Evolutionary conservation across 441 rosid genomes (phyloP).

Genomic region (Macaranga tanarius): DNA sequence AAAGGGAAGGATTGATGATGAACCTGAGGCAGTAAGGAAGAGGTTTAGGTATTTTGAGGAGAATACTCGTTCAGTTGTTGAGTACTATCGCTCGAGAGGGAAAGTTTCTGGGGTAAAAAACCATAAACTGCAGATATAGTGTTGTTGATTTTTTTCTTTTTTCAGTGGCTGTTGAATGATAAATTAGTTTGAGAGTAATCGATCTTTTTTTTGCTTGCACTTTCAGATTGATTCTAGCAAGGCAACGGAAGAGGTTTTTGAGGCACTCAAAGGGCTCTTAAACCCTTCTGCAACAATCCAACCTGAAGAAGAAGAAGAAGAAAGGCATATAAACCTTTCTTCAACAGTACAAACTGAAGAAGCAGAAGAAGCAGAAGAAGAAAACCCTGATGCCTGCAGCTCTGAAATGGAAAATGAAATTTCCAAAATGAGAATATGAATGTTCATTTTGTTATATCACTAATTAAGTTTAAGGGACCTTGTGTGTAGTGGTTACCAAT

Average conservation of each 20-base stretch:
- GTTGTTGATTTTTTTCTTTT: too few species aligned
- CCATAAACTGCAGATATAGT: too few species aligned
- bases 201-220: not conserved
- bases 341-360: not conserved
- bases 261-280: not conserved
- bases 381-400: not conserved
- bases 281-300: not conserved
- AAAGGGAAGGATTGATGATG: slow-evolving; percentile 16
- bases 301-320: not conserved
- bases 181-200: too few species aligned
- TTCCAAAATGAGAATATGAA: not conserved
- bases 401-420: not conserved
- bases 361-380: not conserved
- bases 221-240: slow-evolving; percentile 7
- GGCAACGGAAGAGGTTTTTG: slow-evolving; percentile 5
- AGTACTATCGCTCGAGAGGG: not conserved
- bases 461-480: not conserved
- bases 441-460: not conserved
- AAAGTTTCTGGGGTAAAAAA: not conserved
- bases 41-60: slow-evolving; percentile 8
- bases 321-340: not conserved
- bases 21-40: not conserved
- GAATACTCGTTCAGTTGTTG: not conserved
- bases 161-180: not conserved
- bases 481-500: too few species aligned